Conservation (phyloP, 2,329 filamentous ascomycete genomes). For the Paecilomyces niveus region DNA sequence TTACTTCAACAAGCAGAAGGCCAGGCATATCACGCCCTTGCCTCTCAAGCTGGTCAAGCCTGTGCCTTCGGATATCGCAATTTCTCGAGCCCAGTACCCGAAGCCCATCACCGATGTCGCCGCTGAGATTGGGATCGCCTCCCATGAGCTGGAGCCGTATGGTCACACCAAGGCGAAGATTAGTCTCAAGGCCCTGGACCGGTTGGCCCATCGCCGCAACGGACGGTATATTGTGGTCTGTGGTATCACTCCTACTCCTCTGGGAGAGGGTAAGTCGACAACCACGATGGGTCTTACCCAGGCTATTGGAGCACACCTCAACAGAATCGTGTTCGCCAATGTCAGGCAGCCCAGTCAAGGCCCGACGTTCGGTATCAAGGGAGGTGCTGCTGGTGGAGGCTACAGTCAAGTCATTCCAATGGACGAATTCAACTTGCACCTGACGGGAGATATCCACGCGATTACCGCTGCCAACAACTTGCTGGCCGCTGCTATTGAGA, state of each 20-base stretch:
- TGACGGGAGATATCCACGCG: constrained; percentile 96
- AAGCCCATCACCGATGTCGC: constrained; percentile 84
- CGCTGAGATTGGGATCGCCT: constrained; percentile 75
- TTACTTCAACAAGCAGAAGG: constrained; percentile 77
- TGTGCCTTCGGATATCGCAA: constrained; percentile 91
- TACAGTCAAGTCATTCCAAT: constrained; percentile 99
- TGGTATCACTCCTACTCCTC: constrained; percentile 91
- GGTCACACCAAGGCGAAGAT: constrained; percentile 96
- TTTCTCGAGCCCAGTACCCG: constrained; percentile 83
- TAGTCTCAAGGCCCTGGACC: constrained; percentile 70
- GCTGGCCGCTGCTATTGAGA: constrained; percentile 91
- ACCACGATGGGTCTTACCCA: constrained; percentile 95
- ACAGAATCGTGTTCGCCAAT: constrained; percentile 87
- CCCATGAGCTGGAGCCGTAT: constrained; percentile 89
- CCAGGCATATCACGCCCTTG: constrained; percentile 72
- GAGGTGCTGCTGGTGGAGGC: constrained; percentile 89
- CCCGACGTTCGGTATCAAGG: constrained; percentile 98
- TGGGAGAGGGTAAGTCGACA: constrained; percentile 96
- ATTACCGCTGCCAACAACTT: constrained; percentile 97
- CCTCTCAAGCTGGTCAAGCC: constrained; percentile 70
- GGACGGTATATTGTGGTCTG: constrained; percentile 89
- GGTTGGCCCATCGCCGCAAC: constrained; percentile 78
- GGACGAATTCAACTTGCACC: constrained; percentile 98
- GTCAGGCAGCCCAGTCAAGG: constrained; percentile 95
- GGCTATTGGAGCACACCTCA: constrained; percentile 81